Base-by-base conservation (phyloP, 768 basidiomycete species). In the Termitomyces sp. region DNA sequence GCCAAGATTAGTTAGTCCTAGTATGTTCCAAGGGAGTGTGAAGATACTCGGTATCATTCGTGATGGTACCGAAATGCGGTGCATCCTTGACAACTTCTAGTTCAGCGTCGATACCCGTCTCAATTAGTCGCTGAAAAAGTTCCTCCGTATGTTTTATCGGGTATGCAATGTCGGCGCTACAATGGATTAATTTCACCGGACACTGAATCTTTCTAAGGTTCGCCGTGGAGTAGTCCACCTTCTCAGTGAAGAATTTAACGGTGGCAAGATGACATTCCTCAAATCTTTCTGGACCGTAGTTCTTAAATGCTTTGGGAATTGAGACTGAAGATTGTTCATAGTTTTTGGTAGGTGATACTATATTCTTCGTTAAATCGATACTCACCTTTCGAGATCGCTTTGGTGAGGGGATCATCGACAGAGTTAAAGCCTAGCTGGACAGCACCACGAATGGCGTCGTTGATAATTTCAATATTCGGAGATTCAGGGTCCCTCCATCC, bases 11-110 rank as follows among this genome's bases (percentile, higher is more conserved):
- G 18, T 56, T 31, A 33, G 31, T 36, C 0, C 39, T 10, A 20
- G 39, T n/a, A 36, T 18, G 26, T 8, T 54, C 6, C 15, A 6
- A n/a, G 7, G 31, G 5, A 13, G 20, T 24, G 4, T 3, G 8
- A 33, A 37, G 41, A 13, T 26, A 24, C 45, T 66, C 59, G 16
- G 66, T 62, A 12, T 67, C 57, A 55, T 75, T 68, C 16, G 72
- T 75, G 12, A 72, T 67, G 42, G 63, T 64, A 0, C 75, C 75
- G 47, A 73, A 75, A 59, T 76, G 75, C 4, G 74, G 70, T 13
- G 75, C 74, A 7, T 65, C 65, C 4, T 64, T 56, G 4, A 75
- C 62, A 2, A 56, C 52, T 1, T 65, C 41, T 0, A 76, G 31
- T 2, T 63, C 63, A 12, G 66, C 73, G 8, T 68, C 46, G 4